phyloP scores from a whole-genome alignment of 169 alveolate species.

The Toxoplasma gondii region DNA sequence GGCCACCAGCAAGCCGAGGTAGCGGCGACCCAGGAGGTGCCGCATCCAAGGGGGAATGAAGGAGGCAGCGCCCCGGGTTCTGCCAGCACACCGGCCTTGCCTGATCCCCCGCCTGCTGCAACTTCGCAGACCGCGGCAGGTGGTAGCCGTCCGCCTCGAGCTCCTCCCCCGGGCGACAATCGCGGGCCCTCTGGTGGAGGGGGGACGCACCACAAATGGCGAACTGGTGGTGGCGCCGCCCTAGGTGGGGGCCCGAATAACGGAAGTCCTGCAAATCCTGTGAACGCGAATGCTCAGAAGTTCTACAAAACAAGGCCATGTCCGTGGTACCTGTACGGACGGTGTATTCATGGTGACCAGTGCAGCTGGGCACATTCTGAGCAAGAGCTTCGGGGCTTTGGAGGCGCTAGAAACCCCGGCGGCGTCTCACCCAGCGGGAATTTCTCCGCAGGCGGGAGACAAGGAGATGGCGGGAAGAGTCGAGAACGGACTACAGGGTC shows the following conservation, averaged over 20 bases:
- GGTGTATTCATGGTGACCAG: slow-evolving; percentile 36
- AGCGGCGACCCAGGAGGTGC: background rate
- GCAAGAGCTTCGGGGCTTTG: background rate
- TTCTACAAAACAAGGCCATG: slow-evolving; percentile 8
- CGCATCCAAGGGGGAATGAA: background rate
- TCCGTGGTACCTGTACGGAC: slow-evolving; percentile 25
- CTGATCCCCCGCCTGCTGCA: background rate
- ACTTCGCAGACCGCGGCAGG: background rate
- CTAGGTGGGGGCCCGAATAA: background rate
- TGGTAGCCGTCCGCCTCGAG: background rate
- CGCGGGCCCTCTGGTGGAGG: background rate
- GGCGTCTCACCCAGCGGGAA: background rate
- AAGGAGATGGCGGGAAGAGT: background rate
- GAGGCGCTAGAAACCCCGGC: background rate
- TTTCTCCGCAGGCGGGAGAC: background rate
- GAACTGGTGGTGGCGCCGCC: background rate
- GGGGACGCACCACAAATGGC: background rate
- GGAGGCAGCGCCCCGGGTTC: background rate
- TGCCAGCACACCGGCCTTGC: background rate
- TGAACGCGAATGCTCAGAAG: background rate
- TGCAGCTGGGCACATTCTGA: slow-evolving; percentile 47
- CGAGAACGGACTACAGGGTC: background rate
- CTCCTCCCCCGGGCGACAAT: background rate
- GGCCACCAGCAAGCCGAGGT: background rate
- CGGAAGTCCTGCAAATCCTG: background rate